Percentiles rank a stretch among this genome's conserved stretches.
These are phyloP conservation scores for Ulota crispa DNA, from an alignment of 225 moss, liverwort and hornwort species.

Conservation along the genomic window DNA sequence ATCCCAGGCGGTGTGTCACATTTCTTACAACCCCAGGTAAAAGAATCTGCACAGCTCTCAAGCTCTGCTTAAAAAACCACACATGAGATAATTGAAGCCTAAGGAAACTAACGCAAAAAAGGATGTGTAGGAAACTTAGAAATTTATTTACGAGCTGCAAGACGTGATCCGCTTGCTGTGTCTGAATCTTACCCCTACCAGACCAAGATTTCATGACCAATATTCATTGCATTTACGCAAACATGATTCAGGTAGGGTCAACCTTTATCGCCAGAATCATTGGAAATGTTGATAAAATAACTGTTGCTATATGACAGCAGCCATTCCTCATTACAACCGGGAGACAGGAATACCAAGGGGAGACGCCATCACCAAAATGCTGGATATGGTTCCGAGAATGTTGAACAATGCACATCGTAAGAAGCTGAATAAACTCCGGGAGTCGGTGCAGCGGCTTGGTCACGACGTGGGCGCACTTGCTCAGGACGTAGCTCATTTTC, in stretches of 20 bases:
- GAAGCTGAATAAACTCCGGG: constrained; percentile 44
- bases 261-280: background rate
- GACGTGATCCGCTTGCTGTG: background rate
- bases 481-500: constrained; percentile 40
- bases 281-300: background rate
- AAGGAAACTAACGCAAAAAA: background rate
- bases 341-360: constrained; percentile 12
- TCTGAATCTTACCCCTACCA: background rate
- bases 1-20: constrained; percentile 50
- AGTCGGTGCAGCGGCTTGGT: constrained; percentile 36
- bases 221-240: background rate
- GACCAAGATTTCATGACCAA: background rate
- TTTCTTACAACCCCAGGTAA: constrained; percentile 61
- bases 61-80: background rate
- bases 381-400: constrained; percentile 42
- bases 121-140: background rate
- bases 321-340: constrained; percentile 20
- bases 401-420: constrained; percentile 49
- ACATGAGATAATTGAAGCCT: background rate
- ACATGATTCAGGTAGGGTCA: background rate
- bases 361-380: constrained; percentile 49
- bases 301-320: constrained; percentile 17
- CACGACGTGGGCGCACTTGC: constrained; percentile 39
- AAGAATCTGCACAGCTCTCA: background rate
- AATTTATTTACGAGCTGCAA: background rate